phyloP scores from a whole-genome alignment of 2,329 filamentous ascomycete genomes.

The Biscogniauxia sp. region DNA sequence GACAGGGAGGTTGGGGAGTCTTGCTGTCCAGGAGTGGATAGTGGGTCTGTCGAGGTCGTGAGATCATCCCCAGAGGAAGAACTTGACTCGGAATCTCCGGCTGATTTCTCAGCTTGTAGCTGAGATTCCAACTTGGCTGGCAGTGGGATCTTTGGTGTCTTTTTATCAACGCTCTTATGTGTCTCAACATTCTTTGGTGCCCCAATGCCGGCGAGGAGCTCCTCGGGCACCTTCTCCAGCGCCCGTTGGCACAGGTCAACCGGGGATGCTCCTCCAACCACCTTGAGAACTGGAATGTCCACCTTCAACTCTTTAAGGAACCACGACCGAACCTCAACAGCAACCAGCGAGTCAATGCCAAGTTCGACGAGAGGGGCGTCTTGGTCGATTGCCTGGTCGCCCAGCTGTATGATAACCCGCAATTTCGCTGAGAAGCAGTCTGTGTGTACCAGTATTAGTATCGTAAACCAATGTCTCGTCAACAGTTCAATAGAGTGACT shows the following conservation, averaged over 20 bases:
- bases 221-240: constrained; percentile 6
- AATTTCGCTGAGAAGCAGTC: constrained; percentile 12
- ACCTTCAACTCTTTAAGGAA: constrained; percentile 43
- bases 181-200: neutral
- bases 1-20: no score
- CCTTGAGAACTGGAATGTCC: constrained; percentile 45
- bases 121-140: no score
- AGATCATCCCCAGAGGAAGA: no score
- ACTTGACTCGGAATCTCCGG: no score
- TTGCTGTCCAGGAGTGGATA: no score
- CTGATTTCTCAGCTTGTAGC: no score
- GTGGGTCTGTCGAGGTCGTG: no score
- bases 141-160: no score
- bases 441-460: neutral
- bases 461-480: neutral
- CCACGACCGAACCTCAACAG: constrained; percentile 45
- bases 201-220: constrained; percentile 1
- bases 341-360: constrained; percentile 32
- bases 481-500: no score
- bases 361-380: constrained; percentile 19
- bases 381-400: constrained; percentile 3
- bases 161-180: no score
- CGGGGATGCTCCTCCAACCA: constrained; percentile 20
- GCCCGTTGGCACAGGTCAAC: constrained; percentile 7
- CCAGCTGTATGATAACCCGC: constrained; percentile 8